Evolutionary conservation across 2,329 filamentous ascomycete species (phyloP), one percentile per base, ranked within the genome.

Genomic region (Fusarium anthophilum): DNA sequence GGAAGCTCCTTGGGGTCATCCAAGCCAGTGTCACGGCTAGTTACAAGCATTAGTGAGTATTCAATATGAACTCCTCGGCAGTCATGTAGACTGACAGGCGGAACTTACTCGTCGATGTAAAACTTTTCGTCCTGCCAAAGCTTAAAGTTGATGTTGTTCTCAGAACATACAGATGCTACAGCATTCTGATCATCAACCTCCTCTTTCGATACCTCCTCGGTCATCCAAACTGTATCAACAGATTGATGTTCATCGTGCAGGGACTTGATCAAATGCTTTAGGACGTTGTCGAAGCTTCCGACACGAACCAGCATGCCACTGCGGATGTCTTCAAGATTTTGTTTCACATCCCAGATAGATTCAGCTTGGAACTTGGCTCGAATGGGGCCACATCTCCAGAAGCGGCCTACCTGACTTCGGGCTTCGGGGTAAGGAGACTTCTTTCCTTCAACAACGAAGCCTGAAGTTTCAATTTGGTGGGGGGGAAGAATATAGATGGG

Each of bases 101-200:
- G 17, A 30, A 88, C 92, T 82, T 84, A 95, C 93, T 95, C 92
- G 77, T 95, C 91, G 57, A 95, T 86, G 68, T 91, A 91, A 75
- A 93, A 95, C 79, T 95, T 96, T 81, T 95, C 93, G 76, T 96
- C 93, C 2, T 82, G 81, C 89, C 91, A 95, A 2, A 91, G 66
- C 79, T 89, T 88, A 79, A 94, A 93, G 4, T 90, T 86, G 8
- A 91, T 84, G 2, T 84, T 85, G 7, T 86, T 82, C 18, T 86
- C 80, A 28, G 87, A 81, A 63, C 92, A 91, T 2, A 89, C 78
- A 1, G 83, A 79, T 35, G 86, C 84, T 4, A 94, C 84, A 2
- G 83, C 83, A 28, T 84, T 81, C 75, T 94, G 91, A 61, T 95
- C 92, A 9, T 83, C 81, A 65, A 88, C 87, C 79, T 96, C 93